These are phyloP conservation scores for Tylopilus sp. DNA, from an alignment of 768 basidiomycete genomes.

Conservation along the genomic window DNA sequence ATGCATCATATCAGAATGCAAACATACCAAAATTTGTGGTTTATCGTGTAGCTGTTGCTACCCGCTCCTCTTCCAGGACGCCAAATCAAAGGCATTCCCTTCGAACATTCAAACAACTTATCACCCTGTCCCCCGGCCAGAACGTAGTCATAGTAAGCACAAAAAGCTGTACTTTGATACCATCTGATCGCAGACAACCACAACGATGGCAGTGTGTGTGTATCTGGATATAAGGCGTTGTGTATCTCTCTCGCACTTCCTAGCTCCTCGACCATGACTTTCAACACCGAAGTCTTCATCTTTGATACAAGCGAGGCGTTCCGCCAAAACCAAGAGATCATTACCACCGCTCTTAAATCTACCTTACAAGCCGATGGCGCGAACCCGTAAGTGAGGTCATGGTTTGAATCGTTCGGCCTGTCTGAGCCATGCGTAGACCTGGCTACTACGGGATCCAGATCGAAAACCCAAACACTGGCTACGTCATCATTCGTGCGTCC, in stretches of 20 bases:
- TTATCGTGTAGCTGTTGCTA: too few relatives aligned
- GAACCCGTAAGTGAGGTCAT: neutral
- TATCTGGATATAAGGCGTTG: neutral
- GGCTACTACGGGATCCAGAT: constrained; percentile 20
- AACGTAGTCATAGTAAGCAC: neutral
- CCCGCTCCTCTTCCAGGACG: too few relatives aligned
- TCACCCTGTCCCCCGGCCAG: too few relatives aligned
- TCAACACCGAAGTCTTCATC: constrained; percentile 23
- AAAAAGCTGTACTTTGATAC: neutral
- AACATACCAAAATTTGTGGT: too few relatives aligned
- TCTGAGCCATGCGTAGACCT: constrained; percentile 9
- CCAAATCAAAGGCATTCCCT: too few relatives aligned
- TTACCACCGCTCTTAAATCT: neutral
- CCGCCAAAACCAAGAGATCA: constrained; percentile 3
- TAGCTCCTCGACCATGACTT: neutral
- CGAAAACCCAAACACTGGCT: constrained; percentile 14
- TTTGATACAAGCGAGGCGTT: constrained; percentile 13
- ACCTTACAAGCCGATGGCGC: neutral
- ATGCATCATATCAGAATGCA: too few relatives aligned
- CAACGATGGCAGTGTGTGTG: neutral
- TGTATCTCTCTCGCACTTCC: neutral
- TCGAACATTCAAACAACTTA: too few relatives aligned
- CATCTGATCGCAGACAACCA: neutral
- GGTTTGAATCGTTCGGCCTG: neutral
- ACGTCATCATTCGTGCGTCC: constrained; percentile 16